Base-by-base conservation (phyloP, 179 eudicot species). In the Carnegiea gigantea region DNA sequence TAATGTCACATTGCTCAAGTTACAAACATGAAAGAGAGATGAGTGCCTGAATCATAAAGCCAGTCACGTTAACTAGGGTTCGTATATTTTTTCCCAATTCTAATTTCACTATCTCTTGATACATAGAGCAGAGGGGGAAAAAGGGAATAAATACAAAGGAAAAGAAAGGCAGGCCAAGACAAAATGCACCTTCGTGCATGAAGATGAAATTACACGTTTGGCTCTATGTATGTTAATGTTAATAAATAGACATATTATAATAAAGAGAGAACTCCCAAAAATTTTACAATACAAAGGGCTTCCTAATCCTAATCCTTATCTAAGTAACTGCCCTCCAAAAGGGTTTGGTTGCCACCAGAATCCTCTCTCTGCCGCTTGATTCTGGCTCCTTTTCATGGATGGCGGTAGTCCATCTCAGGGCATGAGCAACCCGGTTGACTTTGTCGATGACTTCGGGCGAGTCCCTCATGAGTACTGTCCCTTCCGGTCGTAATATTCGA, bases 401-500 rank as follows among this genome's bases (percentile, higher is more conserved):
- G 24, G 88, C 76, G 75, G 91, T 79, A 0, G 75, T 86, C 98
- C 98, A 95, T 75, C 91, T 85, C 71, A 95, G 80, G 13, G 95
- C 90, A 71, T 78, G 88, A 83, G 98, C 96, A 23, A 93, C 84
- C 1, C 90, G 97, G 24, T 72, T 86, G 30, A 92, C 86, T 84
- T 84, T 95, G 30, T 90, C 95, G 8, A 95, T 88, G 73, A 83
- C 87, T 86, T 92, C 95, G 0, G 92, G 95, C 36, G 90, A 86
- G 64, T 95, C 98, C 65, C 95, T 91, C 64, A 93, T 79, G n/a
- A 95, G 88, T 23, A 92, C 93, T 4, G 93, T 93, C 60, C 98
- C 98, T 86, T 90, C 93, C 11, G 98, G 98, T 6, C 98, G 93
- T 59, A 95, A 64, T 75, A 95, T 92, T 59, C 98, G 86, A 79